Conservation (phyloP, 2,329 filamentous ascomycete genomes). For the Coleophoma cylindrospora region DNA sequence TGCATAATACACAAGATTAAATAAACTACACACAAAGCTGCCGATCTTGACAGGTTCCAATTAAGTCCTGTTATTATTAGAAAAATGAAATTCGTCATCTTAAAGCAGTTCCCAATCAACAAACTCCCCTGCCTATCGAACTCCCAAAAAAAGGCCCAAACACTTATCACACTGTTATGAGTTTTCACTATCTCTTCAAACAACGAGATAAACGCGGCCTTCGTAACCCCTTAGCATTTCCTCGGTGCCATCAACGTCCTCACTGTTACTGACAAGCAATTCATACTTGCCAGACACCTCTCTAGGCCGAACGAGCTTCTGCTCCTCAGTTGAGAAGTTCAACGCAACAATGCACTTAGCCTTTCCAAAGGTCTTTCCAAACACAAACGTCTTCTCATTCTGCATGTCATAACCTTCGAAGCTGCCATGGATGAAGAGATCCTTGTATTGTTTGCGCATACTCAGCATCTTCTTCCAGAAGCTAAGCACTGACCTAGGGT, state of each 20-base stretch:
- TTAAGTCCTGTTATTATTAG: too few species aligned
- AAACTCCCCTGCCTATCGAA: too few species aligned
- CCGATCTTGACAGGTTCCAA: too few species aligned
- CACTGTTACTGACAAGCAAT: constrained; percentile 13
- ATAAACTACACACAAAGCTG: too few species aligned
- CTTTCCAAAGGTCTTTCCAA: constrained; percentile 31
- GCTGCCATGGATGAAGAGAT: constrained; percentile 56
- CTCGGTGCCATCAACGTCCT: constrained; percentile 12
- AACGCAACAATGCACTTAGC: constrained; percentile 34
- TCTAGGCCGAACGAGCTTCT: constrained; percentile 15
- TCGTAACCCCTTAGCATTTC: constrained; percentile 24
- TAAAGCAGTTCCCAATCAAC: too few species aligned
- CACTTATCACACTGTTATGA: too few species aligned
- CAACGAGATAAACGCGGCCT: constrained; percentile 26
- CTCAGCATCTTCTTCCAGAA: constrained; percentile 24
- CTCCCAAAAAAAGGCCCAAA: too few species aligned
- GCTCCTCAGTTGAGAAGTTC: constrained; percentile 39
- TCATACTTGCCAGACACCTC: constrained; percentile 23
- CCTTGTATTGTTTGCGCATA: constrained; percentile 41
- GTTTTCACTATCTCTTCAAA: not conserved
- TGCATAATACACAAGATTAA: too few species aligned
- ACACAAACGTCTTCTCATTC: constrained; percentile 39
- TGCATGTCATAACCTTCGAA: constrained; percentile 47
- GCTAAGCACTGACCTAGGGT: constrained; percentile 18
- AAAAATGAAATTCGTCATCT: too few species aligned